These are phyloP conservation scores for Pinus tabuliformis DNA, from an alignment of 75 land plant genomes.

Conservation along the genomic window DNA sequence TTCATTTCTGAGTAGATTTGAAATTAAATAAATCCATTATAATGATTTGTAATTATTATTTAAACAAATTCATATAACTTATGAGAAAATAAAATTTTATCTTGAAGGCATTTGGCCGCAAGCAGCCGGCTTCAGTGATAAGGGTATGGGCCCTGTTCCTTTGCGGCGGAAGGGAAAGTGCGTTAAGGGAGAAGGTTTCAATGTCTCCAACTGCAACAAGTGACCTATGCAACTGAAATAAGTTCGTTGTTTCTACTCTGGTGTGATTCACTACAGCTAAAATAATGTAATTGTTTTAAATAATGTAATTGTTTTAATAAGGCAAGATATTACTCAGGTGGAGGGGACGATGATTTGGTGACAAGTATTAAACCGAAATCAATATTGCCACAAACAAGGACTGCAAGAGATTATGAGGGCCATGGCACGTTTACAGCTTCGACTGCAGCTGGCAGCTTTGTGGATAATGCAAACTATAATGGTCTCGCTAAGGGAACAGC, in stretches of 20 bases:
- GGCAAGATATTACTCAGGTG: conserved; percentile 43
- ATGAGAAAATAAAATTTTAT: too few species aligned
- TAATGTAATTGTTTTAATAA: too few species aligned
- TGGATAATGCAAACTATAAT: conserved; percentile 45
- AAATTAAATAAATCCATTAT: too few species aligned
- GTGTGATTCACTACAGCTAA: background rate
- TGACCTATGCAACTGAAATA: too few species aligned
- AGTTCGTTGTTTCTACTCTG: too few species aligned
- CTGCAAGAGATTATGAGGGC: conserved; percentile 60
- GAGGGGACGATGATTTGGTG: too few species aligned
- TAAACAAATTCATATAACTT: too few species aligned
- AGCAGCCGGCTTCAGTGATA: conserved; percentile 63
- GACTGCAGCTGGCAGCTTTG: conserved; percentile 53
- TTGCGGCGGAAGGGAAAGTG: conserved; percentile 68
- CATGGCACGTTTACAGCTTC: conserved; percentile 84
- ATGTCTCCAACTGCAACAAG: conserved; percentile 18
- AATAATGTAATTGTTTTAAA: background rate
- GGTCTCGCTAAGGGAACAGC: conserved; percentile 67
- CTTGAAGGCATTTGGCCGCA: conserved; percentile 45
- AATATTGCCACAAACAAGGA: conserved; percentile 5
- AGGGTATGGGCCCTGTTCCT: conserved; percentile 43
- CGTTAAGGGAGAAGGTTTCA: conserved; percentile 60
- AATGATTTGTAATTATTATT: too few species aligned
- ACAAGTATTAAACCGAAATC: background rate
- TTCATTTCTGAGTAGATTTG: too few species aligned